Conservation (phyloP, 2,329 filamentous ascomycete species). For the Colletotrichum melonis region DNA sequence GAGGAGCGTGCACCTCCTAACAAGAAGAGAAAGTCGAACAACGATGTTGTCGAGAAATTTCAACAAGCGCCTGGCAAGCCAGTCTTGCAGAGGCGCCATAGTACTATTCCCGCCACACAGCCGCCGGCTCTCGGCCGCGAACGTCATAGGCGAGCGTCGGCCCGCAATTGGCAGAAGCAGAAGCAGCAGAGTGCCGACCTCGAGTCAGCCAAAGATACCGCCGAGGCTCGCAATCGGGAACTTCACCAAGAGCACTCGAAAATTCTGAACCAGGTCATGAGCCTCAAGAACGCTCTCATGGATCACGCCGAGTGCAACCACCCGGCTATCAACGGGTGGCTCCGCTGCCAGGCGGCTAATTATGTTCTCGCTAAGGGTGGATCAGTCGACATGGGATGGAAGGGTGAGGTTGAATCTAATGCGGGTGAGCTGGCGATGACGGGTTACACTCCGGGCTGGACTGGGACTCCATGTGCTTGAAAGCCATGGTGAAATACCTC, state of each 20-base stretch:
- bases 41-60: no score
- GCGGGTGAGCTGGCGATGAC: background rate
- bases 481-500: background rate
- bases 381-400: background rate
- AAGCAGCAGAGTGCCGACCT: conserved; percentile 22
- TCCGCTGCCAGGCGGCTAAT: conserved; percentile 7
- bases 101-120: background rate
- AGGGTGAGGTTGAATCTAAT: no score
- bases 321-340: conserved; percentile 25
- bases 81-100: background rate
- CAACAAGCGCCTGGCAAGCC: background rate
- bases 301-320: conserved; percentile 25
- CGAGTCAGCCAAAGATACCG: background rate
- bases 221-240: conserved; percentile 11
- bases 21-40: background rate
- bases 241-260: conserved; percentile 10
- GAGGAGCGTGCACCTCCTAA: background rate
- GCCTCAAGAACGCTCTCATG: conserved; percentile 25
- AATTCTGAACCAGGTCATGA: conserved; percentile 11
- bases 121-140: background rate
- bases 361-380: background rate
- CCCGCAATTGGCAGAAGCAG: conserved; percentile 33
- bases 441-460: background rate
- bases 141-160: conserved; percentile 28
- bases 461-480: background rate